A percentile compares a stretch with the other conserved stretches of the same genome.
phyloP scores from a whole-genome alignment of 805 yeast genomes.

The Kazachstania viticola region DNA sequence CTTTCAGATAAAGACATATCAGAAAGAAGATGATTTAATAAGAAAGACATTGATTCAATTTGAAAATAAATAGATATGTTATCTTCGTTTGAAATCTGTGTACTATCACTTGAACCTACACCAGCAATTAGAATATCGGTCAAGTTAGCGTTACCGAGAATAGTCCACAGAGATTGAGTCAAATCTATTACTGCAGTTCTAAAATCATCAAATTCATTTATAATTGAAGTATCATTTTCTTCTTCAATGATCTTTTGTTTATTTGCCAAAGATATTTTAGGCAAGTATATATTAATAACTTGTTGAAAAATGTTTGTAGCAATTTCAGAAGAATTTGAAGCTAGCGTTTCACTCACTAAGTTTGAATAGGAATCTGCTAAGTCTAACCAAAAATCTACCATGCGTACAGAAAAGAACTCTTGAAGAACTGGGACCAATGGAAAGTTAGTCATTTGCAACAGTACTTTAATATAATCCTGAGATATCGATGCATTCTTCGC shows the following conservation, averaged over 20 bases:
- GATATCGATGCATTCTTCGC: constrained; percentile 4
- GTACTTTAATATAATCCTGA: constrained; percentile 34
- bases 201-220: constrained; percentile 50
- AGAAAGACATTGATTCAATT: constrained; percentile 24
- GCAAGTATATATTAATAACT: constrained; percentile 56
- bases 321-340: constrained; percentile 23
- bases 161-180: constrained; percentile 57
- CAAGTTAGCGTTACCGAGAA: constrained; percentile 38
- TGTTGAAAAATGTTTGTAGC: constrained; percentile 34
- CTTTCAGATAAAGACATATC: constrained; percentile 22
- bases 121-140: constrained; percentile 22
- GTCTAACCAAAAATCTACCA: constrained; percentile 61
- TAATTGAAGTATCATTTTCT: constrained; percentile 10
- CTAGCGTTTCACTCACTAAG: constrained; percentile 25
- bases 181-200: constrained; percentile 70
- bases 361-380: constrained; percentile 42
- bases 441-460: constrained; percentile 42
- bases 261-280: constrained; percentile 40
- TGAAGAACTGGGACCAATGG: constrained; percentile 48
- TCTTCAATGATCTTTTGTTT: constrained; percentile 29
- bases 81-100: constrained; percentile 1
- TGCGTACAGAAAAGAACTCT: constrained; percentile 43
- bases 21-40: constrained; percentile 16
- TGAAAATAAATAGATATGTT: constrained; percentile 14
- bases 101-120: constrained; percentile 11